These are phyloP conservation scores for Coriaria nepalensis DNA, from an alignment of 306 rosid genomes.

Conservation along the genomic window DNA sequence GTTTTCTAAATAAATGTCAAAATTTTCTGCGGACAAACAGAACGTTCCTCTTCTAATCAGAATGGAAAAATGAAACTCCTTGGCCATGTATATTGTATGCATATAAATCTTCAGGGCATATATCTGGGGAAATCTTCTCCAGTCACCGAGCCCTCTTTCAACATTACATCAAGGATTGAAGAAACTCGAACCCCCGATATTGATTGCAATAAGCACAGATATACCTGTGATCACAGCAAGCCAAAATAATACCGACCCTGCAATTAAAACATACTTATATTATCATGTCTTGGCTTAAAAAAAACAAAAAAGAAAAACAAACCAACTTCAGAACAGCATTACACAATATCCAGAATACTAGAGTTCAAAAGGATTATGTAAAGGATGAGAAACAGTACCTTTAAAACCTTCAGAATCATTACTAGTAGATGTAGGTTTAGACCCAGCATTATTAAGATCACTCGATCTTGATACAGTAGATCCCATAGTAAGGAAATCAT, in stretches of 20 bases:
- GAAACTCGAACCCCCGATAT: slow-evolving; percentile 65
- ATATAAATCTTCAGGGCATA: background rate
- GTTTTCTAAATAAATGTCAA: background rate
- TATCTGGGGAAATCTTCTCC: background rate
- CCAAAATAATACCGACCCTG: slow-evolving; percentile 76
- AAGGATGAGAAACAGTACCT: slow-evolving; percentile 26
- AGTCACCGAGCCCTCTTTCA: background rate
- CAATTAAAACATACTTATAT: slow-evolving; percentile 20
- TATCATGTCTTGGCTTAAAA: slow-evolving; percentile 6
- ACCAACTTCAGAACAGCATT: slow-evolving; percentile 2
- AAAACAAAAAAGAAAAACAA: background rate
- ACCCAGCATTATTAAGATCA: slow-evolving; percentile 17
- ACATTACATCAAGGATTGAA: slow-evolving; percentile 62
- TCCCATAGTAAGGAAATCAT: slow-evolving; percentile 31
- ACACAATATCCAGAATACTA: slow-evolving; percentile 3
- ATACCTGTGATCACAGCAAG: slow-evolving; percentile 64
- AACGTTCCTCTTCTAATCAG: slow-evolving; percentile 5
- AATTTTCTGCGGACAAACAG: slow-evolving; percentile 12
- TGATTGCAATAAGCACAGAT: slow-evolving; percentile 55
- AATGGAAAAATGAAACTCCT: background rate
- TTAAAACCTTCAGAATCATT: slow-evolving; percentile 30
- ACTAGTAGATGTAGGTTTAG: slow-evolving; percentile 26
- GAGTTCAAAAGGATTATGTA: background rate
- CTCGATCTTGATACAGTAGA: slow-evolving; percentile 28
- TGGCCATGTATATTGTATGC: too few species aligned